Conservation (phyloP, 2,329 filamentous ascomycete species). For the Curvularia verruculosa region DNA sequence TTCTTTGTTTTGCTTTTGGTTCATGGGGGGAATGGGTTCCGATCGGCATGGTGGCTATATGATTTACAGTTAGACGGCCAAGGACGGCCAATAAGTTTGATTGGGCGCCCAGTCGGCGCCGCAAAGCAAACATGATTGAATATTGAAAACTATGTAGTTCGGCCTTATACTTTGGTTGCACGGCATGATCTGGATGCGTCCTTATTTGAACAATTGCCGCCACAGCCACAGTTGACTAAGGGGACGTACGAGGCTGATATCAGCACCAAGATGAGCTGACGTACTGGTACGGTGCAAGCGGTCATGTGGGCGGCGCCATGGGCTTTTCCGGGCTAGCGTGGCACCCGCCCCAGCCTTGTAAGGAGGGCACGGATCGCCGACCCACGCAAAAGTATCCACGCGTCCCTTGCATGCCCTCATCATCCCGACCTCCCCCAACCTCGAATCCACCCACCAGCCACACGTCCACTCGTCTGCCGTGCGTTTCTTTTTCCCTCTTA, state of each 20-base stretch:
- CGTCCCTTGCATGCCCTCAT: conserved; percentile 19
- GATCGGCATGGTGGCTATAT: background rate
- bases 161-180: background rate
- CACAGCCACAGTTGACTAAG: conserved; percentile 3
- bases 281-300: conserved; percentile 10
- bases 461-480: conserved; percentile 6
- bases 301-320: conserved; percentile 8
- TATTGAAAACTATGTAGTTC: conserved; percentile 1
- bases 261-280: conserved; percentile 2
- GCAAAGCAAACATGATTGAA: conserved; percentile 10
- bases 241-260: background rate
- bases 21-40: background rate
- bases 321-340: conserved; percentile 9
- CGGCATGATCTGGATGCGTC: too few species aligned
- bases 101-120: background rate
- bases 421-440: conserved; percentile 23
- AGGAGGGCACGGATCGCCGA: conserved; percentile 2
- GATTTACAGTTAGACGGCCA: conserved; percentile 7
- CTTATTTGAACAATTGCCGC: conserved; percentile 1
- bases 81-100: conserved; percentile 11
- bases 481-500: conserved; percentile 10
- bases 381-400: conserved; percentile 15
- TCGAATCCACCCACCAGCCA: conserved; percentile 23
- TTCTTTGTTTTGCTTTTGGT: conserved; percentile 12
- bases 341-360: conserved; percentile 15